Conservation (phyloP, 139 green algal species). For the Micractinium sp. region DNA sequence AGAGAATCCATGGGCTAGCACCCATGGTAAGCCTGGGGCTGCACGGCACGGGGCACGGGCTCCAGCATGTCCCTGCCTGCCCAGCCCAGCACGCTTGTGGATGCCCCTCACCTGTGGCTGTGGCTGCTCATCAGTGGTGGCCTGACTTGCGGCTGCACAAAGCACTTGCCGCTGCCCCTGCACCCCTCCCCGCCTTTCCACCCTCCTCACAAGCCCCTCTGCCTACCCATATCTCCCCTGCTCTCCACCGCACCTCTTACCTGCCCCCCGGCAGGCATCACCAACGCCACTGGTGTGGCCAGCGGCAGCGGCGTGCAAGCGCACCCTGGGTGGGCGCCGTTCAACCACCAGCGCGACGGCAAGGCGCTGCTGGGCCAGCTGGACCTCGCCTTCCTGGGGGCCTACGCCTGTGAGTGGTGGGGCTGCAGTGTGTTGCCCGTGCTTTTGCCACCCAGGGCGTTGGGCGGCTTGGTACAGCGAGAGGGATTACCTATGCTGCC, state of each 20-base stretch:
- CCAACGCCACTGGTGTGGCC: not conserved
- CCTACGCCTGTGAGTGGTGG: conserved; percentile 70
- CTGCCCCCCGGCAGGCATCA: not conserved
- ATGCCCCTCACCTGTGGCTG: too few relatives aligned
- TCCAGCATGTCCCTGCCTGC: too few relatives aligned
- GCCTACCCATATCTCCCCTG: not conserved
- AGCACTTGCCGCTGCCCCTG: too few relatives aligned
- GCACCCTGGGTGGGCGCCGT: conserved; percentile 87
- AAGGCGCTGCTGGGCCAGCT: conserved; percentile 84
- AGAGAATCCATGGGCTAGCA: not conserved
- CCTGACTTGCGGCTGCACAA: too few relatives aligned
- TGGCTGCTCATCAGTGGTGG: too few relatives aligned
- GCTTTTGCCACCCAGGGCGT: not conserved
- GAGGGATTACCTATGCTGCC: not conserved
- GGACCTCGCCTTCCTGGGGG: conserved; percentile 91
- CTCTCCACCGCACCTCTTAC: not conserved
- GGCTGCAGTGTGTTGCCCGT: too few relatives aligned
- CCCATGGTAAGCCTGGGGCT: too few relatives aligned
- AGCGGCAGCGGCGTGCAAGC: not conserved
- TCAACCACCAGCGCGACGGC: conserved; percentile 84
- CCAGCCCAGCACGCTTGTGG: too few relatives aligned
- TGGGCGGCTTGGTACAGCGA: not conserved
- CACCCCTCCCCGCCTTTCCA: not conserved
- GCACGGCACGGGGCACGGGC: too few relatives aligned
- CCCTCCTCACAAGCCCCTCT: not conserved